Evolutionary conservation across 148 eudicot genomes (phyloP), one percentile per base, ranked within the genome.

Genomic region (Amaranthus hypochondriacus): DNA sequence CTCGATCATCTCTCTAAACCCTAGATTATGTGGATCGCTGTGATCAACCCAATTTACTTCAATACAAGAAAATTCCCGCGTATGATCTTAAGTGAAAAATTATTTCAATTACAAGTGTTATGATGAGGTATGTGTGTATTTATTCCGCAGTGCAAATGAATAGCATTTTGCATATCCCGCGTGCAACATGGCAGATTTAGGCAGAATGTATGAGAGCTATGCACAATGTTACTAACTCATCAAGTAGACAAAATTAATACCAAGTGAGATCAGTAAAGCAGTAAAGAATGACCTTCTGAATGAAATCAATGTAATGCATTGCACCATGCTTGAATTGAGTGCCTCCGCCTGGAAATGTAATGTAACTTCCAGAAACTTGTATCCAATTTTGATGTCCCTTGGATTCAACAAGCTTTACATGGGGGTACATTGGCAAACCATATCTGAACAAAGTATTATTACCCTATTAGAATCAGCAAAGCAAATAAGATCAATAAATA

Each of bases 321-420:
- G 90, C 92, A 56, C 90, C 90, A 47, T 81, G 80, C 69, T 57
- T 78, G 58, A 89, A 89, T 57, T 86, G 90, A 58, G 90, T 89
- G 66, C 88, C 90, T 47, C 92, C 90, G 21, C 92, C 92, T 50
- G 92, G 92, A 66, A 86, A 89, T 9, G 86, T 86, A 54, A 89
- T 85, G 71, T 83, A 80, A 53, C 81, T 82, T 3, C 87, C 90
- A 44, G 66, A 75, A 78, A 81, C 86, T 74, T 82, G 81, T 43
- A 89, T 87, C 92, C 92, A 89, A 74, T 89, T 89, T 71, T 89
- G 92, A 74, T 82, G 88, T 60, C 92, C 92, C 76, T 89, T 85
- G 18, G 83, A 71, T 55, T 85, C 79, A 65, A 77, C 92, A 72
- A 89, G 88, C 81, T 78, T 80, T 55, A 83, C 83, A 71, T 85